Evolutionary conservation across 73 alveolate genomes (phyloP).

Genomic region (Blepharisma stoltei): DNA sequence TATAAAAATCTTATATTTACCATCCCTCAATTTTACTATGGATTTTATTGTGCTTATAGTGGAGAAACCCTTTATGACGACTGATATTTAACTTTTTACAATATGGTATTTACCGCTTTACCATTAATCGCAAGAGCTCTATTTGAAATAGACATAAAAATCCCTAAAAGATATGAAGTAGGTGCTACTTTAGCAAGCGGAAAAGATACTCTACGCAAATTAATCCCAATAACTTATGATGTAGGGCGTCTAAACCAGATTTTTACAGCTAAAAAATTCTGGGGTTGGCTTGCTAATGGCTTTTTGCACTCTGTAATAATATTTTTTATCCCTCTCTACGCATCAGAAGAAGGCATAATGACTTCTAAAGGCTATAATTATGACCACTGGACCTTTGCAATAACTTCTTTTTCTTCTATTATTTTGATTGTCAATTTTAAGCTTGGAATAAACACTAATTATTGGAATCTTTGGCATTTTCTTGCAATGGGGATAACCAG

Average conservation of each 20-base stretch:
- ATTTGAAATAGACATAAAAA: constrained; percentile 78
- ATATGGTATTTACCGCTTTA: constrained; percentile 90
- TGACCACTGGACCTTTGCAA: constrained; percentile 42
- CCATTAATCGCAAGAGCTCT: constrained; percentile 88
- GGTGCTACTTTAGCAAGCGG: constrained; percentile 27
- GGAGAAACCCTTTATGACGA: constrained; percentile 92
- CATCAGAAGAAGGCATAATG: constrained; percentile 22
- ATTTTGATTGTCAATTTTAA: constrained; percentile 40
- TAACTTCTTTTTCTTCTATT: constrained; percentile 39
- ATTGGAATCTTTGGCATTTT: constrained; percentile 34
- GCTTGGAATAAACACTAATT: constrained; percentile 37
- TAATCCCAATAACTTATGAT: constrained; percentile 39
- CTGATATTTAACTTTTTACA: constrained; percentile 87
- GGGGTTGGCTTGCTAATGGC: constrained; percentile 38
- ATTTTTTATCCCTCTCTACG: constrained; percentile 38
- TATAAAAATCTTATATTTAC: constrained; percentile 92
- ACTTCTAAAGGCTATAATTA: constrained; percentile 26
- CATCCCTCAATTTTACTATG: constrained; percentile 80
- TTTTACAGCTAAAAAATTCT: constrained; percentile 37
- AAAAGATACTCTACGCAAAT: constrained; percentile 30
- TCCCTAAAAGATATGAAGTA: constrained; percentile 32
- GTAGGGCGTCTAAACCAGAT: constrained; percentile 45
- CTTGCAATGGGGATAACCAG: neutral
- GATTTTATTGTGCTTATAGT: constrained; percentile 66
- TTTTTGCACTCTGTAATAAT: constrained; percentile 28